Evolutionary conservation across 2,329 filamentous ascomycete genomes (phyloP), one percentile per base, ranked within the genome.

Genomic region (Aureobasidium subglaciale): DNA sequence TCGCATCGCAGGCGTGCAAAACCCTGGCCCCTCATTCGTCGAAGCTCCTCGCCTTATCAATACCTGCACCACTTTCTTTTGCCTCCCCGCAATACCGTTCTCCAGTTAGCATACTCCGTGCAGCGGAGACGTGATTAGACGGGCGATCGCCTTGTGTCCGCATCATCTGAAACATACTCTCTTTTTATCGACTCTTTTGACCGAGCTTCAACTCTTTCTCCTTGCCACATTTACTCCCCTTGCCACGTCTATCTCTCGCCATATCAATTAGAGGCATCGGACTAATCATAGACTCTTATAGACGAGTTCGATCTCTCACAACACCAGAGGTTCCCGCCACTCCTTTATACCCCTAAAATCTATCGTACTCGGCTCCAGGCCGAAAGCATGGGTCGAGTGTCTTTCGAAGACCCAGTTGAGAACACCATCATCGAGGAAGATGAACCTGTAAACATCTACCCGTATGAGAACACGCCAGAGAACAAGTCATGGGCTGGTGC

Each of bases 401-500:
- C 75, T 60, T 77, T 78, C 69, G 68, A 71, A 69, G 72, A 77
- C 65, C 70, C 77, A 70, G 74, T 71, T 69, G 74, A 75, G 69
- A 64, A 72, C 66, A 68, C 71, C 65, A 72, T 74, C 65, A 65
- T 68, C 59, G 66, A 71, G 80, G 81, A 83, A 65, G 53, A 56
- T 56, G 75, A 80, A 69, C 70, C 78, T 60, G 75, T 78, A 61
- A 75, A 75, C 64, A 79, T 84, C 64, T 96, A 92, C 84, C 84
- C 90, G 72, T 97, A 93, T 75, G 85, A 93, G 73, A 85, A 81
- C 67, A 74, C 73, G 56, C 76, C 85, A 59, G 85, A 90, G 72
- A 90, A 90, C 77, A 90, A 90, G 71, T 92, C 89, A 63, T 95
- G 93, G 93, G 93, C 92, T 66, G 89, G 91, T 69, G 88, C 92